Conservation (phyloP, 2,329 filamentous ascomycete genomes). For the Torrubiella hemipterigena region DNA sequence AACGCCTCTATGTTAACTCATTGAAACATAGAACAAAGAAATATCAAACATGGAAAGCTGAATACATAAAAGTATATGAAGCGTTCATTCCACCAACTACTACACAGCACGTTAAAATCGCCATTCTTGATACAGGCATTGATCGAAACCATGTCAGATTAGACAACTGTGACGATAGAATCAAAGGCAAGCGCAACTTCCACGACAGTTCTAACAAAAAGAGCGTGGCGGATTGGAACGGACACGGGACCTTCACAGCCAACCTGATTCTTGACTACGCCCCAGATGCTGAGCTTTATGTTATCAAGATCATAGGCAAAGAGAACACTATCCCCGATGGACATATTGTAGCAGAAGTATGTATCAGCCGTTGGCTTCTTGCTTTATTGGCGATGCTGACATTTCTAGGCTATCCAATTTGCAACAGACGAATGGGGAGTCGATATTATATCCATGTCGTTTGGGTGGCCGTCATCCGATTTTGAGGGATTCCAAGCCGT, state of each 20-base stretch:
- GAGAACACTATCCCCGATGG: background rate
- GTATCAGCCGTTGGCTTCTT: too few species aligned
- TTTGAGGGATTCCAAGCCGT: constrained; percentile 2
- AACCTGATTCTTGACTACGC: constrained; percentile 6
- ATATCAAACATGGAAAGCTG: too few species aligned
- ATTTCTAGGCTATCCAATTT: constrained; percentile 10
- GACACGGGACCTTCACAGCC: constrained; percentile 6
- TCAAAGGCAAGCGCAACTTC: constrained; percentile 4
- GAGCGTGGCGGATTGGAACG: constrained; percentile 1
- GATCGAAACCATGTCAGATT: constrained; percentile 2
- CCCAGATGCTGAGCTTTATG: constrained; percentile 4
- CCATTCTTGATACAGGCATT: too few species aligned
- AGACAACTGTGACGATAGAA: background rate
- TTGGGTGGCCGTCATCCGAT: constrained; percentile 7
- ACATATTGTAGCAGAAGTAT: constrained; percentile 1
- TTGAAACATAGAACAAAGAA: too few species aligned
- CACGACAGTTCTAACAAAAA: background rate
- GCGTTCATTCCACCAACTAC: background rate
- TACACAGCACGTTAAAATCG: background rate
- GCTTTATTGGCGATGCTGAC: too few species aligned
- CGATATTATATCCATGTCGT: constrained; percentile 13
- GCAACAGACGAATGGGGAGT: constrained; percentile 7
- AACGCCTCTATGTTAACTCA: too few species aligned
- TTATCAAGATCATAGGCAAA: constrained; percentile 6
- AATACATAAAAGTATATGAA: constrained; percentile 2